Base-by-base conservation (phyloP, 805 yeast genomes). In the Barnettozyma siamensis region DNA sequence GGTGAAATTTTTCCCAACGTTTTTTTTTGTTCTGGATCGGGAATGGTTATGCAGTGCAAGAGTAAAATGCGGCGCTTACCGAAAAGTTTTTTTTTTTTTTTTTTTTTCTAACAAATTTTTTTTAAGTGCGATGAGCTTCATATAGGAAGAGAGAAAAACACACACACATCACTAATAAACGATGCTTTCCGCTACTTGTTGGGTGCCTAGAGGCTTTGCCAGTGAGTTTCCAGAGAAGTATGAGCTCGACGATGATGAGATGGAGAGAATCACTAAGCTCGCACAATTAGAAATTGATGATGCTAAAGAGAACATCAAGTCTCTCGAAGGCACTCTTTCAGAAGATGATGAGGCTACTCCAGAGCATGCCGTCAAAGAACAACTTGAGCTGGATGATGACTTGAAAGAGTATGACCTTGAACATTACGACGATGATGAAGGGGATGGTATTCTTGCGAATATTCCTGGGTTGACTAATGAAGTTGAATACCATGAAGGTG, bases 151-250 rank as follows among this genome's bases (percentile, higher is more conserved):
- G n/a, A n/a, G n/a, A n/a, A n/a, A n/a, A n/a, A n/a, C n/a, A n/a
- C n/a, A n/a, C n/a, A 21, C 23, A 13, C 3, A 26, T 26, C 20
- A 7, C 11, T 5, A 15, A n/a, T 29, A 7, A 8, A 28, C 35
- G 35, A 88, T 89, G 96, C 83, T 91, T 49, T 88, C 99, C 31
- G 83, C 97, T 21, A 80, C 93, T 37, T 69, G 81, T 38, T 93
- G 99, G 98, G 96, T 91, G 19, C 97, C 98, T 37, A 78, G 96
- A 56, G 99, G 99, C 5, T 84, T 73, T 62, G 94, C 99, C 23
- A 76, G 94, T 30, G 97, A 89, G 62, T 86, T 82, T 58, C 98
- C 99, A 6, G 87, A 79, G 55, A 77, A 83, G 57, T 88, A 88
- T 55, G 95, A 87, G 51, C 67, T 91, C 41, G 81, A 88, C 51